These are phyloP conservation scores for Magnolia kwangsiensis DNA, from an alignment of 164 flowering plant genomes.

Conservation along the genomic window DNA sequence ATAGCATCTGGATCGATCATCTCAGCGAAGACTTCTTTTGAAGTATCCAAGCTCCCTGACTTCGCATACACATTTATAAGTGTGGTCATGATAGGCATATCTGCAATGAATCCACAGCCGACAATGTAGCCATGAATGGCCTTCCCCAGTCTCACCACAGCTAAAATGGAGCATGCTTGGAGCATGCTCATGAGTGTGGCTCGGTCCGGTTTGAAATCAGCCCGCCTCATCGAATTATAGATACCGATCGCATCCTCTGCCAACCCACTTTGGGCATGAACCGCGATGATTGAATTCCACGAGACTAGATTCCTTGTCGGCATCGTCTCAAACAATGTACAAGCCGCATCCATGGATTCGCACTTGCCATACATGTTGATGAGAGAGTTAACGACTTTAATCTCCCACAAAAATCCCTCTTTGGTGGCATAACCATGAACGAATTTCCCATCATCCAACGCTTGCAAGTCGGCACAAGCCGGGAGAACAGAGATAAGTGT, in stretches of 20 bases:
- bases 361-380: background rate
- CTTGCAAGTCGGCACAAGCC: slow-evolving; percentile 22
- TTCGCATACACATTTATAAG: slow-evolving; percentile 28
- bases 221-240: slow-evolving; percentile 27
- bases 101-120: slow-evolving; percentile 20
- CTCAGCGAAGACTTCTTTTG: slow-evolving; percentile 14
- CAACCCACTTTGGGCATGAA: slow-evolving; percentile 23
- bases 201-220: slow-evolving; percentile 22
- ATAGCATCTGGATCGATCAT: background rate
- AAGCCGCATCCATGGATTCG: slow-evolving; percentile 3
- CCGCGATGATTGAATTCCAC: slow-evolving; percentile 33
- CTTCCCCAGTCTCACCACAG: slow-evolving; percentile 17
- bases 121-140: slow-evolving; percentile 26
- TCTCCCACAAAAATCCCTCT: slow-evolving; percentile 10
- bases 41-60: slow-evolving; percentile 24
- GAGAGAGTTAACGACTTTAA: slow-evolving; percentile 19
- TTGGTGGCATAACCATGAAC: slow-evolving; percentile 20
- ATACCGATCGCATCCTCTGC: slow-evolving; percentile 10
- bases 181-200: slow-evolving; percentile 29
- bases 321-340: slow-evolving; percentile 20
- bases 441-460: slow-evolving; percentile 24
- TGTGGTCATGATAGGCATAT: slow-evolving; percentile 22
- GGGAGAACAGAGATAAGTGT: background rate
- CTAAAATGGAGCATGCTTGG: slow-evolving; percentile 20
- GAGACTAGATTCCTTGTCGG: slow-evolving; percentile 26